Conservation (phyloP, 1,139 yeast genomes). For the Citeromyces siamensis region DNA sequence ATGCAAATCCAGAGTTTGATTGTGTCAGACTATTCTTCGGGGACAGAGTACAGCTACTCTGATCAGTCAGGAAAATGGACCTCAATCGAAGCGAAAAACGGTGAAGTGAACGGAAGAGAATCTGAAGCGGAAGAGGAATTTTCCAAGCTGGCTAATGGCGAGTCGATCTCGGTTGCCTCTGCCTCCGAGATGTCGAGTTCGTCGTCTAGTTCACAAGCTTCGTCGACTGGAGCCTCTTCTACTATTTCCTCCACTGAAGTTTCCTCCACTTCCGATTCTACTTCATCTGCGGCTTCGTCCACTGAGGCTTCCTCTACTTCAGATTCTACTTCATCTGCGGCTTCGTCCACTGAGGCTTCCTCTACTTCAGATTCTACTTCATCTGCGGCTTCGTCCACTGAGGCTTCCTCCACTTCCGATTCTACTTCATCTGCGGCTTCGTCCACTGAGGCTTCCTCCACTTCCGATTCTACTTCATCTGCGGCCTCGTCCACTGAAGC, state of each 20-base stretch:
- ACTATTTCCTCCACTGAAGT: conserved; percentile 8
- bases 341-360: conserved; percentile 5
- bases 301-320: conserved; percentile 8
- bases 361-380: conserved; percentile 4
- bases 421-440: not conserved
- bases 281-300: conserved; percentile 9
- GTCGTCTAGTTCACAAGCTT: conserved; percentile 8
- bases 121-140: conserved; percentile 37
- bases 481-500: no score
- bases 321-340: conserved; percentile 7
- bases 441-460: no score
- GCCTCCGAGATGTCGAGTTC: conserved; percentile 6
- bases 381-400: not conserved
- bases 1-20: conserved; percentile 51
- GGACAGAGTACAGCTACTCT: conserved; percentile 50
- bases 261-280: conserved; percentile 9
- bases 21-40: conserved; percentile 75
- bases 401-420: not conserved
- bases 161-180: conserved; percentile 9
- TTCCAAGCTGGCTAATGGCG: conserved; percentile 23
- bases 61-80: conserved; percentile 58
- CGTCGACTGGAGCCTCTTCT: conserved; percentile 9
- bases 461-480: no score
- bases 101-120: conserved; percentile 51
- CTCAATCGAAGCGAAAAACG: conserved; percentile 54